phyloP scores from a whole-genome alignment of 176 grass and related monocot genomes.

The Avena eriantha region DNA sequence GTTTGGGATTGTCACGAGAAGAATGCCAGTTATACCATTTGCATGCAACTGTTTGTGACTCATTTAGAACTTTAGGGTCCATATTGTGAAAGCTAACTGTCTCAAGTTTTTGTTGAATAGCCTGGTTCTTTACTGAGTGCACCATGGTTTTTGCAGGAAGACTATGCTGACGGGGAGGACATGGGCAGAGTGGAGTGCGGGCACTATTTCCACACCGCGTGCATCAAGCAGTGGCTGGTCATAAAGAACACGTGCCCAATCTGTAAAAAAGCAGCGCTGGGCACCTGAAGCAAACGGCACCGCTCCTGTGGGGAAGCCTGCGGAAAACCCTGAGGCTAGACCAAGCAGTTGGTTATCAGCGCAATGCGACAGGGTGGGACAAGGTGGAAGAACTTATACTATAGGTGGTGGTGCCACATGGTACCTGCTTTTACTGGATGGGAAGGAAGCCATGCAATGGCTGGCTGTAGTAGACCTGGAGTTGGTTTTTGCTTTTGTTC shows the following conservation, averaged over 20 bases:
- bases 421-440: slow-evolving; percentile 15
- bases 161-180: slow-evolving; percentile 68
- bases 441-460: background rate
- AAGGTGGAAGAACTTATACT: slow-evolving; percentile 51
- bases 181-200: slow-evolving; percentile 76
- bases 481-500: slow-evolving; percentile 38
- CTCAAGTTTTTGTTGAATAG: background rate
- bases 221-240: slow-evolving; percentile 83
- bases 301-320: background rate
- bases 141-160: slow-evolving; percentile 57
- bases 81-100: background rate
- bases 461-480: slow-evolving; percentile 55
- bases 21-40: background rate
- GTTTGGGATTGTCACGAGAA: no score
- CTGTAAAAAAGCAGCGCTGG: slow-evolving; percentile 76
- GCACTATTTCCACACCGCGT: slow-evolving; percentile 71
- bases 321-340: background rate
- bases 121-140: background rate
- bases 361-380: background rate
- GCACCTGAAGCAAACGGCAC: slow-evolving; percentile 37
- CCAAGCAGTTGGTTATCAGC: slow-evolving; percentile 35
- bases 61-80: background rate
- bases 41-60: background rate
- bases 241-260: slow-evolving; percentile 88
- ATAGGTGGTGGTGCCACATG: slow-evolving; percentile 49